Conservation (phyloP, 768 basidiomycete genomes). For the Naganishia antarctica region DNA sequence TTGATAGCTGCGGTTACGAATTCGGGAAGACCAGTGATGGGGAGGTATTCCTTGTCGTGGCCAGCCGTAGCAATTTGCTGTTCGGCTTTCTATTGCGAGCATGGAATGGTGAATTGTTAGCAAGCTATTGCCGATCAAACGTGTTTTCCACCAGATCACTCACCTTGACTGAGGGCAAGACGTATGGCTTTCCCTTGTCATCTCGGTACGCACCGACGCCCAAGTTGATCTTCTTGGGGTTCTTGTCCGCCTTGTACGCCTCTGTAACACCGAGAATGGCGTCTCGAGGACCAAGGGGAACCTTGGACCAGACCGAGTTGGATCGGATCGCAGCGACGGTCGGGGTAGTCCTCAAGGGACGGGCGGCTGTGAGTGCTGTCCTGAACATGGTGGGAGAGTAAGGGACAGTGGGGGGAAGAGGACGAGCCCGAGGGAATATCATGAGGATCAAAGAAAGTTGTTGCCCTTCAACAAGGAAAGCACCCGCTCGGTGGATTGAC, state of each 20-base stretch:
- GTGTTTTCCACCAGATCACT: too few species aligned
- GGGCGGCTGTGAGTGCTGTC: not conserved
- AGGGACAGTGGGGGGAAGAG: not conserved
- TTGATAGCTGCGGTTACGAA: conserved; percentile 83
- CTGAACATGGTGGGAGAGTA: conserved; percentile 15
- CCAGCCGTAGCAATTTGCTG: conserved; percentile 61
- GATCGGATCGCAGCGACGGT: conserved; percentile 30
- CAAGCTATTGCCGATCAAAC: too few species aligned
- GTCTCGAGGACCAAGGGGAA: conserved; percentile 34
- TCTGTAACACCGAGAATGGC: conserved; percentile 62
- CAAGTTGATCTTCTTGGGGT: conserved; percentile 89
- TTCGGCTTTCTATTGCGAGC: conserved; percentile 34
- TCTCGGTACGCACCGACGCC: conserved; percentile 86
- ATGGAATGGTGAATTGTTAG: too few species aligned
- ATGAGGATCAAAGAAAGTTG: conserved; percentile 27
- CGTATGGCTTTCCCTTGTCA: conserved; percentile 88
- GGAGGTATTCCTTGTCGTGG: conserved; percentile 93
- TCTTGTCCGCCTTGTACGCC: conserved; percentile 92
- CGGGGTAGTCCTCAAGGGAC: conserved; percentile 10
- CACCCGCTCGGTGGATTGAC: not conserved
- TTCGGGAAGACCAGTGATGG: conserved; percentile 81
- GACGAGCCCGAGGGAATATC: too few species aligned
- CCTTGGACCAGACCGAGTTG: conserved; percentile 42
- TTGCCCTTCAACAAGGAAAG: conserved; percentile 7
- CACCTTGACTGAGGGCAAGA: conserved; percentile 82